Evolutionary conservation across 2,329 filamentous ascomycete species (phyloP), one percentile per base, ranked within the genome.

Genomic region (Hypomyces perniciosus): DNA sequence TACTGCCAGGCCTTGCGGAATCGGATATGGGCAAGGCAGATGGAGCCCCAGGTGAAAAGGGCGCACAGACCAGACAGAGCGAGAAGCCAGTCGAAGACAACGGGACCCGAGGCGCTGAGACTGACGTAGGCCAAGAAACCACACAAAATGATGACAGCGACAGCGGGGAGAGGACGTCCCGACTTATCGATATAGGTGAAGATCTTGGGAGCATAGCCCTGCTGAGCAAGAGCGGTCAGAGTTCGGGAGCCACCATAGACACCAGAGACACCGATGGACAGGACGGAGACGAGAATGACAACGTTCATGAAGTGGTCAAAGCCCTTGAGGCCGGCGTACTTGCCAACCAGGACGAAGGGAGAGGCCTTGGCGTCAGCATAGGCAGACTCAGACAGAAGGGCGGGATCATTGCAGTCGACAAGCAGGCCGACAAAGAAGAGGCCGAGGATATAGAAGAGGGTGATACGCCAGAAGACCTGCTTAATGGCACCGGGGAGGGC

Each of bases 401-500:
- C 62, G 2, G 57, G 43, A 47, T 75, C 72, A 50, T 70, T 59
- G 44, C 65, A 67, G 42, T 64, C 61, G 50, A 74, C 61, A n/a
- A 73, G 65, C 6, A 75, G 66, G 46, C 72, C 71, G 54, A 74
- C 66, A 46, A 72, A 72, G 59, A 73, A 69, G 40, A 75, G 68
- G 45, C 71, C 71, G 2, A 75, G 58, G 54, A 75, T 63, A 58
- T 74, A 75, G 60, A 75, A 74, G 52, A 73, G 60, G 44, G 70
- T 72, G 56, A 74, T 72, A 64, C 71, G 70, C 71, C 71, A 74
- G 61, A 73, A 74, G 29, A 74, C 85, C 67, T 90, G 87, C 71
- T 89, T 90, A 63, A 89, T 80, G 8, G 88, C 88, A 28, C 80
- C 84, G 1, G 88, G 88, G 1, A 92, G 76, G 1, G 83, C 80